Base-by-base conservation (phyloP, 2,329 filamentous ascomycete genomes). In the Penicillium janthinellum region DNA sequence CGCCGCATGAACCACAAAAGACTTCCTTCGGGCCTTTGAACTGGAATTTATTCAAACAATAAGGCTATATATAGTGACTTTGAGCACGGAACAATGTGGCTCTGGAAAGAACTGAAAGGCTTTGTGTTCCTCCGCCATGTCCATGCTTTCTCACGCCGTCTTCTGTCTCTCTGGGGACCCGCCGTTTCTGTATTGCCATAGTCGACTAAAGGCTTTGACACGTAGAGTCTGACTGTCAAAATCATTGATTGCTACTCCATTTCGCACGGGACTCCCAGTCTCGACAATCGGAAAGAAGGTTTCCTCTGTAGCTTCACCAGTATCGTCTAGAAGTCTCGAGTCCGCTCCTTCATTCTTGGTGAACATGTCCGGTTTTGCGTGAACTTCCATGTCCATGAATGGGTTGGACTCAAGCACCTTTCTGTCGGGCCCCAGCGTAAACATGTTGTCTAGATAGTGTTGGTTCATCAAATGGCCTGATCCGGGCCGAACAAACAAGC, bases 371-470 rank as follows among this genome's bases (percentile, higher is more conserved):
- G 25, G 49, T 35, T 47, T 57, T 2, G 54, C 45, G 4, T 72
- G 67, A 1, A 73, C 65, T 47, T 70, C 62, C 56, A 67, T 68
- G 48, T 75, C 69, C 71, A 78, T 76, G 54, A 77, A 78, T 1
- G 66, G 61, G 44, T 76, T 75, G 0, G 68, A 66, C 5, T 73
- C 71, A 6, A 73, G 60, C 11, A 70, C 70, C 34, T 34, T 67
- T 34, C 48, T 48, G 48, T 69, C 67, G 55, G 67, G 63, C 12
- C 73, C 67, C 28, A 74, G 64, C 2, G 76, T 73, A 57, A 81
- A 81, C 71, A 81, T 79, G 14, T 68, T 68, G 55, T 76, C 70
- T 34, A 81, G 63, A 51, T 81, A 81, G 62, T 81, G 78, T 63
- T 80, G 76, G 45, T 79, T 79, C 58, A 81, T 68, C 60, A 77